phyloP scores from a whole-genome alignment of 179 eudicot genomes.

The Vitellaria paradoxa region DNA sequence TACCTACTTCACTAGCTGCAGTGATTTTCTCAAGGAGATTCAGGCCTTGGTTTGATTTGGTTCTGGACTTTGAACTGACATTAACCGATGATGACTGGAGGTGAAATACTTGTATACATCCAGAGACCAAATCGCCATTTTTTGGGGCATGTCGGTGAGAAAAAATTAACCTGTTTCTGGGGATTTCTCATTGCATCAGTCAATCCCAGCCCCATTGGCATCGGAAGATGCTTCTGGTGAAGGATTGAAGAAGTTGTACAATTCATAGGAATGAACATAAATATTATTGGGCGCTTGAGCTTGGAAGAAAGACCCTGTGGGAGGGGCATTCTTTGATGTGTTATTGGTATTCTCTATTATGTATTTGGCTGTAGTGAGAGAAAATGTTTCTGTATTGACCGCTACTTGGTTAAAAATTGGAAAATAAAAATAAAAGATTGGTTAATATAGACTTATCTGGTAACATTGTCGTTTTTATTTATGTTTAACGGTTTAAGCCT shows the following conservation, averaged over 20 bases:
- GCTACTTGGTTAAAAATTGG: no score
- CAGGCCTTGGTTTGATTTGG: neutral
- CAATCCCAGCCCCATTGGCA: slow-evolving; percentile 1
- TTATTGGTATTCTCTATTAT: no score
- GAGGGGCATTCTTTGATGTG: neutral
- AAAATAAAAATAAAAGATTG: no score
- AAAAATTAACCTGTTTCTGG: neutral
- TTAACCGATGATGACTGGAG: neutral
- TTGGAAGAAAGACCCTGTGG: neutral
- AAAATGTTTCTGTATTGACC: no score
- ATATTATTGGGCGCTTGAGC: neutral
- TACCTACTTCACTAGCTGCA: neutral
- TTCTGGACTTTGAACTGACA: slow-evolving; percentile 4
- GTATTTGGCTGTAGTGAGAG: no score
- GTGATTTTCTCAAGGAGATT: slow-evolving; percentile 2
- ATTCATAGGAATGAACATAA: neutral
- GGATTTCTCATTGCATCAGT: neutral
- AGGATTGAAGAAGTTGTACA: neutral
- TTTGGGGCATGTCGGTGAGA: neutral
- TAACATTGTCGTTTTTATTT: no score
- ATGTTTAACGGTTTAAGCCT: no score
- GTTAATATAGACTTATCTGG: no score
- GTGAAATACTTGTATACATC: neutral
- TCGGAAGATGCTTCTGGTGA: slow-evolving; percentile 12
- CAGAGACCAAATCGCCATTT: neutral